Percentiles rank a stretch among this genome's conserved stretches.
Conservation (phyloP, 768 basidiomycete genomes). For the Hericium erinaceus region DNA sequence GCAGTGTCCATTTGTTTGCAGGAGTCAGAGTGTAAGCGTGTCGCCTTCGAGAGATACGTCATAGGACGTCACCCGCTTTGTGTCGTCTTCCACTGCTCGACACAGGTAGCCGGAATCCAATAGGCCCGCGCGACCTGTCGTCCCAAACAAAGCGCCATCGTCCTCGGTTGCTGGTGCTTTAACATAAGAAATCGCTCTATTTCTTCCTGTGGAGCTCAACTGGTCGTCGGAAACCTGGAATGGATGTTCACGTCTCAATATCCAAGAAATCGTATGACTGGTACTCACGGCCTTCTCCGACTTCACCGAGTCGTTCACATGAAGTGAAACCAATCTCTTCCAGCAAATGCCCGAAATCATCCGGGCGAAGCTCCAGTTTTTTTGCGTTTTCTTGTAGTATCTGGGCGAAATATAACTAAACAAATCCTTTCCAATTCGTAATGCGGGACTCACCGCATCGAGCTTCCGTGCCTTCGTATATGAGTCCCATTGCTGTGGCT, state of each 20-base stretch:
- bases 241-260: not conserved
- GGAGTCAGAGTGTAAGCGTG: too few relatives aligned
- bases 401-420: constrained; percentile 18
- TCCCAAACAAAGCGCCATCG: too few relatives aligned
- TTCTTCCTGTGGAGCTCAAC: constrained; percentile 13
- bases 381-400: constrained; percentile 53
- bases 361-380: constrained; percentile 48
- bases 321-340: constrained; percentile 52
- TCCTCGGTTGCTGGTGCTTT: too few relatives aligned
- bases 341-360: constrained; percentile 49
- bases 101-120: too few relatives aligned
- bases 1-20: too few relatives aligned
- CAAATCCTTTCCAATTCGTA: not conserved
- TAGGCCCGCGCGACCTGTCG: too few relatives aligned
- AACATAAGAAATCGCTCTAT: too few relatives aligned
- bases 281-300: constrained; percentile 57
- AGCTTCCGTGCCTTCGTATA: constrained; percentile 72
- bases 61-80: too few relatives aligned
- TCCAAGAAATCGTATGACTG: not conserved
- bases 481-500: constrained; percentile 80
- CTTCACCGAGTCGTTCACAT: constrained; percentile 37
- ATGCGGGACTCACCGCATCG: constrained; percentile 36
- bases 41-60: too few relatives aligned
- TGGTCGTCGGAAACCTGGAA: constrained; percentile 14
- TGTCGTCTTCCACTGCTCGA: too few relatives aligned